Evolutionary conservation across 2,329 filamentous ascomycete genomes (phyloP).

Genomic region (Talaromyces sp.): DNA sequence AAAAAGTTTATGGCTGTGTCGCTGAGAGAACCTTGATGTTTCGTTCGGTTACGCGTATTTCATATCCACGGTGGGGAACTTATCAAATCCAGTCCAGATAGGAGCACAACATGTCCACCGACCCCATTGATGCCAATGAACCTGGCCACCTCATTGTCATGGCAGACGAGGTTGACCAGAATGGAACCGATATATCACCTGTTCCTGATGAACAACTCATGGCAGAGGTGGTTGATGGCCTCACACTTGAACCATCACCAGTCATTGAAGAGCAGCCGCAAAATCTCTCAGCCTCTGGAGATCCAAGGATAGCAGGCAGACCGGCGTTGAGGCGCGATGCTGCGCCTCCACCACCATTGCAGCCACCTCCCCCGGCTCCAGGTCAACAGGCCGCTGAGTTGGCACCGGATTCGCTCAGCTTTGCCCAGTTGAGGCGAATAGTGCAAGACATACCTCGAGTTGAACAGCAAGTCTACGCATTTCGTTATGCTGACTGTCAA

Average conservation of each 20-base stretch:
- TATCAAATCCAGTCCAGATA: slow-evolving; percentile 1
- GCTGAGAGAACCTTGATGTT: slow-evolving; percentile 14
- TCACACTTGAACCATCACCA: slow-evolving; percentile 29
- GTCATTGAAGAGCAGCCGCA: slow-evolving; percentile 3
- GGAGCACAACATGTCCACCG: slow-evolving; percentile 14
- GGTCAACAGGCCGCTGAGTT: slow-evolving; percentile 30
- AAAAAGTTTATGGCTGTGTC: background rate
- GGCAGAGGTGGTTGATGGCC: slow-evolving; percentile 33
- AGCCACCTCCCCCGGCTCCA: slow-evolving; percentile 43
- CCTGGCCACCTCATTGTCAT: slow-evolving; percentile 39
- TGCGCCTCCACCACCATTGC: slow-evolving; percentile 37
- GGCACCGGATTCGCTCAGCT: slow-evolving; percentile 63
- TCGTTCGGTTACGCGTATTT: slow-evolving; percentile 1
- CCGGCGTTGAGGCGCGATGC: slow-evolving; percentile 33
- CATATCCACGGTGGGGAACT: background rate
- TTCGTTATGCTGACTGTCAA: slow-evolving; percentile 68
- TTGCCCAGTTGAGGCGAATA: slow-evolving; percentile 66
- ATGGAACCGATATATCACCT: slow-evolving; percentile 40
- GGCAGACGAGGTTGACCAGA: slow-evolving; percentile 46
- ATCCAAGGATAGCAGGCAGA: slow-evolving; percentile 18
- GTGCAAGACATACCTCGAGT: slow-evolving; percentile 66
- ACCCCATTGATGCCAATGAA: slow-evolving; percentile 22
- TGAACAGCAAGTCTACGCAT: slow-evolving; percentile 75
- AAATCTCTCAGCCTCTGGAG: slow-evolving; percentile 9
- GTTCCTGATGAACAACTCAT: slow-evolving; percentile 40